Evolutionary conservation across 148 eudicot species (phyloP).

Genomic region (Amaranthus palmeri): DNA sequence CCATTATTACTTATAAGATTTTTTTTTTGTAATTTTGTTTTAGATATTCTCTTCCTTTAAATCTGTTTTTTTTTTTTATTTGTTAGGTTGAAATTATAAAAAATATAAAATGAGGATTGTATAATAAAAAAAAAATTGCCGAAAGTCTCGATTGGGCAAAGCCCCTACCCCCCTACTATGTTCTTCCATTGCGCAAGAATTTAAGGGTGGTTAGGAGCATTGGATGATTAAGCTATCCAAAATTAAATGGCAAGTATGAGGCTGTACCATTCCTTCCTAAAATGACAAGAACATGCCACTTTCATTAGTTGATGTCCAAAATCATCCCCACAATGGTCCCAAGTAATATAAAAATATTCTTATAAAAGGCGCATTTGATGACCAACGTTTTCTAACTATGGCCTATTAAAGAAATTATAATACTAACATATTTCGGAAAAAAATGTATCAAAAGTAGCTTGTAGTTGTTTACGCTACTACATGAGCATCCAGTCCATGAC

Average conservation of each 20-base stretch:
- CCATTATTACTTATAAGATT: too few relatives aligned
- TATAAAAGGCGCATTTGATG: background rate
- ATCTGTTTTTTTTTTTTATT: too few relatives aligned
- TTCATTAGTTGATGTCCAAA: background rate
- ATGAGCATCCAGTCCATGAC: background rate
- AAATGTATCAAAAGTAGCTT: background rate
- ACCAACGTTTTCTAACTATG: background rate
- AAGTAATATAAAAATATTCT: background rate
- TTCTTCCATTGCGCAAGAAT: too few relatives aligned
- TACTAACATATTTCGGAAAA: background rate
- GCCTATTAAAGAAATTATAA: background rate
- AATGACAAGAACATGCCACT: background rate
- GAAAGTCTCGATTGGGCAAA: too few relatives aligned
- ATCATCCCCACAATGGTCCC: background rate
- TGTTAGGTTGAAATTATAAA: too few relatives aligned
- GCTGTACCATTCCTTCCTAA: background rate
- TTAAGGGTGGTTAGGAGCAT: background rate
- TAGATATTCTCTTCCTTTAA: too few relatives aligned
- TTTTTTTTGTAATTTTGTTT: too few relatives aligned
- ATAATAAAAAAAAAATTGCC: too few relatives aligned
- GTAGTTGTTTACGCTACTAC: background rate
- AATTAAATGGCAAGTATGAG: background rate
- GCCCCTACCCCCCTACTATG: too few relatives aligned
- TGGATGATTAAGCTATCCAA: background rate
- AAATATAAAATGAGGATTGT: too few relatives aligned